Percentiles rank a stretch among this genome's conserved stretches.
These are phyloP conservation scores for Trichothecium roseum DNA, from an alignment of 2,329 filamentous ascomycete genomes.

Conservation along the genomic window DNA sequence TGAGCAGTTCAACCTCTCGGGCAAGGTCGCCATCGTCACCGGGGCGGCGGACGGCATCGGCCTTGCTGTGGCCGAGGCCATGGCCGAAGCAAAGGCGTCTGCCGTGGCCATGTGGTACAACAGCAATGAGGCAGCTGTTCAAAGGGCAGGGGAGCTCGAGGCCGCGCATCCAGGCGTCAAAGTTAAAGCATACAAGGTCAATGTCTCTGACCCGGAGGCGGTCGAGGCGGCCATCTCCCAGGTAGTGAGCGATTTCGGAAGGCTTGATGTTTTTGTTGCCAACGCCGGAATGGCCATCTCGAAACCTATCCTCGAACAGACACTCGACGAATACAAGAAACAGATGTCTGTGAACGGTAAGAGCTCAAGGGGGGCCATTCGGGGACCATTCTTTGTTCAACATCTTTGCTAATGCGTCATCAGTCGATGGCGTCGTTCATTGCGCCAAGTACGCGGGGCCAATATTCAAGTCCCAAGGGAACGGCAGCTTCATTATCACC, in stretches of 20 bases:
- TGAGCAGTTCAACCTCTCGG: constrained; percentile 30
- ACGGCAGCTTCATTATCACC: constrained; percentile 41
- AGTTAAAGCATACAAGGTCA: constrained; percentile 30
- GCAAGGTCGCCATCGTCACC: constrained; percentile 30
- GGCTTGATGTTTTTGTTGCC: constrained; percentile 30
- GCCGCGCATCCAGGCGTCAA: constrained; percentile 20
- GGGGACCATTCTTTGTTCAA: background rate
- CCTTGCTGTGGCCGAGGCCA: constrained; percentile 29
- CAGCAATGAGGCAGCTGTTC: constrained; percentile 21
- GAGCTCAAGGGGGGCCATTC: constrained; percentile 8
- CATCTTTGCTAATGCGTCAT: too few species aligned
- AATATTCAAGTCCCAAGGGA: constrained; percentile 27
- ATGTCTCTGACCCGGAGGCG: constrained; percentile 29
- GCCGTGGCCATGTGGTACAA: constrained; percentile 25
- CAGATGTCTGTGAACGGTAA: constrained; percentile 44
- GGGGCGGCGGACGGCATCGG: constrained; percentile 36
- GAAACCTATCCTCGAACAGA: constrained; percentile 44
- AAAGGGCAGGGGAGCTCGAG: constrained; percentile 21
- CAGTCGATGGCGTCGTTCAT: constrained; percentile 31
- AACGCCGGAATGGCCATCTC: constrained; percentile 40
- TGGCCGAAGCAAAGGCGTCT: constrained; percentile 30
- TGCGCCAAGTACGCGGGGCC: constrained; percentile 29
- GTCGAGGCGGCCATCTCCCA: constrained; percentile 21
- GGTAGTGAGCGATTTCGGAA: constrained; percentile 27
- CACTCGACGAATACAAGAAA: constrained; percentile 35